Percentiles rank a stretch among this genome's conserved stretches.
These are phyloP conservation scores for Chlorella sorokiniana DNA, from an alignment of 139 green algal genomes.

Conservation along the genomic window DNA sequence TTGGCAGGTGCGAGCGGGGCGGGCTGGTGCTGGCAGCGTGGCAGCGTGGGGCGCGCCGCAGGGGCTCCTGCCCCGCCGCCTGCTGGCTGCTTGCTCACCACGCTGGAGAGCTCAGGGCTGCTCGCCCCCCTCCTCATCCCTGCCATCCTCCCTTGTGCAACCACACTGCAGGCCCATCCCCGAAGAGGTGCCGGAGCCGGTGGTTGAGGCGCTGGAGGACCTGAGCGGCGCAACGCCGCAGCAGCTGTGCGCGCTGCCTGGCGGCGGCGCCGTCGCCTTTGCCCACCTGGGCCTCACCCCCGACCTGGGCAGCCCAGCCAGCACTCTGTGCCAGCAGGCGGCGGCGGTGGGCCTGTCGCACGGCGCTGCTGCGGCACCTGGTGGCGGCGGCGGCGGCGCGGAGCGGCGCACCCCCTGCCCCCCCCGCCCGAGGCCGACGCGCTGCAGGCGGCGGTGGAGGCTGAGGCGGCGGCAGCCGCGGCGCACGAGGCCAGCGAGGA, in stretches of 20 bases:
- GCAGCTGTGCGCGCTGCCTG: slow-evolving; percentile 1
- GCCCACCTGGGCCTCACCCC: background rate
- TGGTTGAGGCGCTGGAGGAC: slow-evolving; percentile 21
- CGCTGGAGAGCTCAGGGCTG: no score
- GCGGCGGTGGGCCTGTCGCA: slow-evolving; percentile 18
- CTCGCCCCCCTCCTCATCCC: background rate
- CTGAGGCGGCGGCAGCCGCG: background rate
- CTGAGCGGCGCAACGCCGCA: background rate
- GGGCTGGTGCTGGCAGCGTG: background rate
- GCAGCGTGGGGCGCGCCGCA: background rate
- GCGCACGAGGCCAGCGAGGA: background rate
- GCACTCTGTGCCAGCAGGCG: slow-evolving; percentile 23
- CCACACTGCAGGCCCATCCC: slow-evolving; percentile 19
- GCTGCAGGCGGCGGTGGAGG: background rate
- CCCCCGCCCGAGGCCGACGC: slow-evolving; percentile 9
- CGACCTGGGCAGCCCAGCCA: slow-evolving; percentile 13
- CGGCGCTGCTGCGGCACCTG: slow-evolving; percentile 26
- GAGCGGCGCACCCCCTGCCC: slow-evolving; percentile 20
- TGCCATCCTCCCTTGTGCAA: background rate
- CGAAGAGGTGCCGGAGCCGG: background rate
- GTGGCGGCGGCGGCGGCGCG: slow-evolving; percentile 26
- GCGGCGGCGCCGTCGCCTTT: slow-evolving; percentile 8
- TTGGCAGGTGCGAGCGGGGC: background rate
- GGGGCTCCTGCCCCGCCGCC: no score
- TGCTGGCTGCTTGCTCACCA: no score